Base-by-base conservation (phyloP, 768 basidiomycete species). In the Coprinellus micaceus region DNA sequence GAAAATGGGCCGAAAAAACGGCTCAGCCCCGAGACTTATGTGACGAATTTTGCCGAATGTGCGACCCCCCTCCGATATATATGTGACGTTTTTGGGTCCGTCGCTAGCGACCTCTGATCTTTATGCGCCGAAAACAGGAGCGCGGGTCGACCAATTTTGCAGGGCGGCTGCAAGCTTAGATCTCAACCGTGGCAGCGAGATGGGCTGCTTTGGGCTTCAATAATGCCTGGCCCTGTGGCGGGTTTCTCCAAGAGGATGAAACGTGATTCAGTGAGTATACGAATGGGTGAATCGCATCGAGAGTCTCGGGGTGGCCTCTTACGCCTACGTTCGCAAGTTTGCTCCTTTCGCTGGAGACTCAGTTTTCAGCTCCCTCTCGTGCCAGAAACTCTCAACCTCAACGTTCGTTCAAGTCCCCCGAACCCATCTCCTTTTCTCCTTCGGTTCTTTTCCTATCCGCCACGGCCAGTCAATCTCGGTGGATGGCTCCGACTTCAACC, bases 381-480 rank as follows among this genome's bases (percentile, higher is more conserved):
- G 60, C 30, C 39, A 15, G 40, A 12, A 28, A 13, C 56, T 64
- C 2, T 50, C 47, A 4, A 57, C 54, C 22, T 37, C 58, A 9
- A 56, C 60, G 21, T 56, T 59, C 60, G 37, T 64, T 21, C 63
- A 58, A 33, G 52, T 65, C 12, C 62, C 62, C n/a, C 58, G 54
- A n/a, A 60, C 55, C 17, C 58, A 63, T 30, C 28, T 63, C 46
- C 46, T 64, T 17, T 59, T 63, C 51, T 58, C 58, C 2, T 30
- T 61, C 10, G 58, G 54, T 11, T 24, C 40, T 3, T 58, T 30
- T 43, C 28, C 24, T 17, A 43, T 43, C 40, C 5, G 4, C 11
- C 30, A 24, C 29, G 50, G 28, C 24, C 36, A 37, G 36, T 36
- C 50, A 4, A 28, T 37, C 19, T 9, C n/a, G 6, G 40, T 43